Percentiles rank a stretch among this genome's conserved stretches.
Conservation (phyloP, 306 rosid genomes). For the Psophocarpus tetragonolobus region DNA sequence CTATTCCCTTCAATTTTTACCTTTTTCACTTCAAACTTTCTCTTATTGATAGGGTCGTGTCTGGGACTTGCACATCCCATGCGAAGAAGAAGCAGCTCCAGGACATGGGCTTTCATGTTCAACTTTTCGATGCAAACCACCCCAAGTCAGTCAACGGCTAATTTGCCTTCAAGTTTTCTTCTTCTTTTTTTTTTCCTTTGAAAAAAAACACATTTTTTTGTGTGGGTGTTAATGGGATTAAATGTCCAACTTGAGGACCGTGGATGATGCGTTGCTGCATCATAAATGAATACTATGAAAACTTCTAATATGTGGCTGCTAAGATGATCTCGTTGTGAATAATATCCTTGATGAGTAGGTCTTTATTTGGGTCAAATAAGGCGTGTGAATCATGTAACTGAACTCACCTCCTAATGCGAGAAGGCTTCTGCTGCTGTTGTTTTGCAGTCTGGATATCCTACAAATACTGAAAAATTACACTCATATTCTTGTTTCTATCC, state of each 20-base stretch:
- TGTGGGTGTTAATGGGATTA: conserved; percentile 5
- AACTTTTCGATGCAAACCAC: conserved; percentile 66
- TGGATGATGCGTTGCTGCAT: neutral
- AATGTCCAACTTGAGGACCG: neutral
- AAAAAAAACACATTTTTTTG: neutral
- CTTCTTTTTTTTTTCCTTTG: neutral
- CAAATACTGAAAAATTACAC: conserved; percentile 60
- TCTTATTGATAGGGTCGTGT: conserved; percentile 46
- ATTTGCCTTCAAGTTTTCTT: neutral
- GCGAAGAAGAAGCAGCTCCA: conserved; percentile 69
- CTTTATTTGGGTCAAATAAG: neutral
- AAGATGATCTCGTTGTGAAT: neutral
- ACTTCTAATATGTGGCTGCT: neutral
- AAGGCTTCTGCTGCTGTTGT: neutral
- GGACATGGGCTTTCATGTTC: conserved; percentile 65
- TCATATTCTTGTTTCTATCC: conserved; percentile 78
- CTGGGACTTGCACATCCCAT: conserved; percentile 73
- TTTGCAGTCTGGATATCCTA: conserved; percentile 52
- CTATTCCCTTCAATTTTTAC: neutral
- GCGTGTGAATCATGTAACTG: neutral
- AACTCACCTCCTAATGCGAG: neutral
- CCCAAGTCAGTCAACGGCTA: conserved; percentile 57
- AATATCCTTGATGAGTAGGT: neutral
- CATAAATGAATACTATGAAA: neutral
- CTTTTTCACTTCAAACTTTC: conserved; percentile 17